phyloP scores from a whole-genome alignment of 495 filamentous ascomycete species.

The Penicillium waksmanii region DNA sequence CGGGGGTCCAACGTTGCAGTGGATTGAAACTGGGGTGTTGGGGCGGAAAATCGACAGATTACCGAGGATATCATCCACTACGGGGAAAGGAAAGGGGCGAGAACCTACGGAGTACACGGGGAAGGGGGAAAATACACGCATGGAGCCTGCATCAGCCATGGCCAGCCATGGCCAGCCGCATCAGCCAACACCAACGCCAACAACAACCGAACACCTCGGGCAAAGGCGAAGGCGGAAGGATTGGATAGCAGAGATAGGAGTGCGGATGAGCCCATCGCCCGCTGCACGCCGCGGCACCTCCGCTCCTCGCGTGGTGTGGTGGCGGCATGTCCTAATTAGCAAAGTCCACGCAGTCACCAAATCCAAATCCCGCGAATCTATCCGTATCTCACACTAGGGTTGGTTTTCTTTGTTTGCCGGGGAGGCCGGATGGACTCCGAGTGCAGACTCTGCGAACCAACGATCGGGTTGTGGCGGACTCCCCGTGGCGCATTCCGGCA shows the following conservation, averaged over 20 bases:
- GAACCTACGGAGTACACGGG: too few species aligned
- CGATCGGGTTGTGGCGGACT: background rate
- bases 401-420: background rate
- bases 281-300: too few species aligned
- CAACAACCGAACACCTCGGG: background rate
- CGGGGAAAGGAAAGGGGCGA: too few species aligned
- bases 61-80: background rate
- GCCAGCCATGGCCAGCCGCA: background rate
- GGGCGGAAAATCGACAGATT: background rate
- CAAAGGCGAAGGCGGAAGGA: background rate
- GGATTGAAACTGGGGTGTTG: background rate
- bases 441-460: constrained; percentile 1
- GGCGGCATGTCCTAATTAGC: background rate
- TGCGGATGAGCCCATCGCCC: background rate
- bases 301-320: too few species aligned
- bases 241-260: background rate
- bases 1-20: constrained; percentile 26
- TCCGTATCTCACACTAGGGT: background rate
- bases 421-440: constrained; percentile 1
- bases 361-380: background rate
- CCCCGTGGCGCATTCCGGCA: constrained; percentile 1
- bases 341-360: background rate
- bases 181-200: background rate
- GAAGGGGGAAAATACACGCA: background rate
- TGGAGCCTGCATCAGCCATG: background rate